A percentile compares a stretch with the other conserved stretches of the same genome.
Conservation (phyloP, 2,329 filamentous ascomycete species). For the Pseudocercospora eumusae region DNA sequence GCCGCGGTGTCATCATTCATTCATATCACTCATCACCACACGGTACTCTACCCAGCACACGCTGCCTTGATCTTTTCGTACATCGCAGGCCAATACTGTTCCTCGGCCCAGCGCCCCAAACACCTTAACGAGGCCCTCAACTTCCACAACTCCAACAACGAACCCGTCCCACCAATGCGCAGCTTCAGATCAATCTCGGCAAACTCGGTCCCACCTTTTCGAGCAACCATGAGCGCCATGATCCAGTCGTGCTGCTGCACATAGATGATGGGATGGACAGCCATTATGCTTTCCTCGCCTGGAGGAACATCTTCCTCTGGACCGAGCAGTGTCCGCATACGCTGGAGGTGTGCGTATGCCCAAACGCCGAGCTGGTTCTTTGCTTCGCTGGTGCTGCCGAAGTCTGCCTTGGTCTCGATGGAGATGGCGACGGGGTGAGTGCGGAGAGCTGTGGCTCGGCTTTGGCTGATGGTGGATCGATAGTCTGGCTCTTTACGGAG, state of each 20-base stretch:
- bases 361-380: not conserved
- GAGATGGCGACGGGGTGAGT: not conserved
- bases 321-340: not conserved
- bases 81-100: not conserved
- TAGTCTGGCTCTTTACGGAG: not conserved
- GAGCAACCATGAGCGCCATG: not conserved
- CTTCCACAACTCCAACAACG: slow-evolving; percentile 1
- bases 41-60: not conserved
- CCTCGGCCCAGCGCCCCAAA: not conserved
- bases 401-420: slow-evolving; percentile 5
- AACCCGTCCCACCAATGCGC: not conserved
- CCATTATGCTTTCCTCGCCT: not conserved
- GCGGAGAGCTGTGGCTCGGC: not conserved
- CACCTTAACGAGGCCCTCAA: not conserved
- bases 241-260: not conserved
- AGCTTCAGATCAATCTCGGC: not conserved
- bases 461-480: slow-evolving; percentile 1
- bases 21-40: not conserved
- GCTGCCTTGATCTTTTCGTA: not conserved
- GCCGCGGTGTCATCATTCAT: not conserved
- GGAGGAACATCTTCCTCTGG: not conserved
- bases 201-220: not conserved
- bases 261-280: not conserved
- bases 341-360: slow-evolving; percentile 1
- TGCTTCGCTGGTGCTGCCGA: not conserved